Evolutionary conservation across 1,284 basidiomycete genomes (phyloP).

Genomic region (Ganoderma resinaceum): DNA sequence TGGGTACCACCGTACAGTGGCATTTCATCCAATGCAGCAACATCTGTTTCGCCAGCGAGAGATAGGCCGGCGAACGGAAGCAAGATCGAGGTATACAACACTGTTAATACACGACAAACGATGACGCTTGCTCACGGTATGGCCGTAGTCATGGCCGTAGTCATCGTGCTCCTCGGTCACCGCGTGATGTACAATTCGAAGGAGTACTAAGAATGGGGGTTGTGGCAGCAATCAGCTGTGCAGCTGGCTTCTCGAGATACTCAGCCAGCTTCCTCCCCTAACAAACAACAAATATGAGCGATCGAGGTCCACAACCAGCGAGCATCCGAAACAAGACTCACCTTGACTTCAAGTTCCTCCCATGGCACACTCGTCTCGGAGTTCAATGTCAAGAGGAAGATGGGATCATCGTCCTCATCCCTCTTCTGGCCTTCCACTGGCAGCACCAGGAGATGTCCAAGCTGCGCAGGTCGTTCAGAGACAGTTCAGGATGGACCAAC

Average conservation of each 20-base stretch:
- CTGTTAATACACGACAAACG: not conserved
- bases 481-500: no score
- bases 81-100: not conserved
- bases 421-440: constrained; percentile 39
- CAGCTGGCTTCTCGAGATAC: constrained; percentile 50
- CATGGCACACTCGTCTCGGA: constrained; percentile 64
- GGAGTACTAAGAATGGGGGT: constrained; percentile 33
- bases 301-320: constrained; percentile 4
- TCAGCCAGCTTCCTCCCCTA: constrained; percentile 62
- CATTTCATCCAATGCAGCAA: no score
- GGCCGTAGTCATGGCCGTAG: not conserved
- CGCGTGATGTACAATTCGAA: constrained; percentile 32
- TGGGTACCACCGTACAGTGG: no score
- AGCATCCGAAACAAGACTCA: constrained; percentile 37
- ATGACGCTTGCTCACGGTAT: not conserved
- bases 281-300: not conserved
- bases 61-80: not conserved
- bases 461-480: constrained; percentile 34
- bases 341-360: constrained; percentile 69
- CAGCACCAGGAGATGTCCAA: constrained; percentile 73
- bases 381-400: constrained; percentile 75
- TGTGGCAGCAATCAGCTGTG: constrained; percentile 45
- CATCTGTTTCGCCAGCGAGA: not conserved
- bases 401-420: constrained; percentile 43
- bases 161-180: constrained; percentile 35